phyloP scores from a whole-genome alignment of 2,329 filamentous ascomycete genomes.

The Fusarium tricinctum region DNA sequence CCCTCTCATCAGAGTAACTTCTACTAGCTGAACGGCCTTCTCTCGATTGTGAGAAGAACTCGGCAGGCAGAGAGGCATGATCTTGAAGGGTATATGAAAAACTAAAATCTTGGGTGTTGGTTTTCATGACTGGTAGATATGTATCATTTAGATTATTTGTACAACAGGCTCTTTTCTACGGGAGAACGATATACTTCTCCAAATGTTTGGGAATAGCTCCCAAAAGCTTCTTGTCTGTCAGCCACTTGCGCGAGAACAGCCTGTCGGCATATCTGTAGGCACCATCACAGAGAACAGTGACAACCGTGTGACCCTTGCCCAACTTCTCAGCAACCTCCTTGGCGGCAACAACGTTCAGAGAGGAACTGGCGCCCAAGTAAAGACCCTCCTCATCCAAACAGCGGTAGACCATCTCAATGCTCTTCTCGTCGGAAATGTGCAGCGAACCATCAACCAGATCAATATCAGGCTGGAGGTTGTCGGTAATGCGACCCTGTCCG shows the following conservation, averaged over 20 bases:
- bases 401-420: constrained; percentile 96
- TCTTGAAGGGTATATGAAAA: not conserved
- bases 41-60: not conserved
- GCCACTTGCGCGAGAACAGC: constrained; percentile 91
- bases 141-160: constrained; percentile 51
- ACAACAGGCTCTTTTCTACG: constrained; percentile 62
- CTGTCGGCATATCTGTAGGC: constrained; percentile 98
- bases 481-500: constrained; percentile 95
- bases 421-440: constrained; percentile 91
- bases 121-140: constrained; percentile 43
- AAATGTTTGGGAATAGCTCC: constrained; percentile 85
- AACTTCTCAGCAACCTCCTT: constrained; percentile 93
- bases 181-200: constrained; percentile 94
- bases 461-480: constrained; percentile 90
- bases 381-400: constrained; percentile 96
- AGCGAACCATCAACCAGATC: constrained; percentile 86
- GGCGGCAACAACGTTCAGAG: constrained; percentile 94
- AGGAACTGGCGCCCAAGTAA: constrained; percentile 93
- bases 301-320: constrained; percentile 89
- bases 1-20: not conserved
- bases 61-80: not conserved
- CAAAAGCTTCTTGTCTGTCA: constrained; percentile 86
- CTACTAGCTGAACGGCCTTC: not conserved
- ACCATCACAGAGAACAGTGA: constrained; percentile 94
- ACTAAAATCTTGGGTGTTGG: constrained; percentile 8